These are phyloP conservation scores for Avena sativa DNA, from an alignment of 176 grass and related monocot species.

Conservation along the genomic window DNA sequence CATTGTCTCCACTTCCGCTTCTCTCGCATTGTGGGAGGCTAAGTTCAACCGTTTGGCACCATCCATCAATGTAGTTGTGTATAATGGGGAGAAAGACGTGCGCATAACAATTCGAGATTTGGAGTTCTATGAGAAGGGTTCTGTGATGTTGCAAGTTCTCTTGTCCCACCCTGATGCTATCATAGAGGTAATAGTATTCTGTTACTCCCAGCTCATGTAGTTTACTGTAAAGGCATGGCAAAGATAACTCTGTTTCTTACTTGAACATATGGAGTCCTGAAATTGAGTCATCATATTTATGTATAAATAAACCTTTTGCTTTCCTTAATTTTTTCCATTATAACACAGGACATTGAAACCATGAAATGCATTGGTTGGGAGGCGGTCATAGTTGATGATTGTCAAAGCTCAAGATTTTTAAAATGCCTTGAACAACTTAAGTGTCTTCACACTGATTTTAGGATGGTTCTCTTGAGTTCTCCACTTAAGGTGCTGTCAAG, in stretches of 20 bases:
- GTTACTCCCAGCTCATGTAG: constrained; percentile 9
- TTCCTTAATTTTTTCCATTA: constrained; percentile 24
- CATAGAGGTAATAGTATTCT: constrained; percentile 68
- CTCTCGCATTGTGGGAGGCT: constrained; percentile 78
- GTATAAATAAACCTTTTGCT: constrained; percentile 16
- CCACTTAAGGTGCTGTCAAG: constrained; percentile 61
- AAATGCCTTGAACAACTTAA: constrained; percentile 77
- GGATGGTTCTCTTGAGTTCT: constrained; percentile 72
- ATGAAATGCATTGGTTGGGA: constrained; percentile 72
- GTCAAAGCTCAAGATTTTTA: constrained; percentile 73
- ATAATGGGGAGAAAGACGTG: constrained; percentile 68
- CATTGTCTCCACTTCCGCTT: constrained; percentile 61
- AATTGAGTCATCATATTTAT: constrained; percentile 29
- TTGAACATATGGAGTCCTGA: constrained; percentile 12
- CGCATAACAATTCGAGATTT: constrained; percentile 73
- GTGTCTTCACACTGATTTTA: constrained; percentile 69
- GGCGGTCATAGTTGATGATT: constrained; percentile 76
- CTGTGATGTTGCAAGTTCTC: constrained; percentile 86
- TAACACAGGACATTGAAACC: constrained; percentile 67
- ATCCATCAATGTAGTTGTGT: constrained; percentile 75
- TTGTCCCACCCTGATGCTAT: constrained; percentile 77
- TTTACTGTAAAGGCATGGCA: neutral
- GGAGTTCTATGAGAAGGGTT: constrained; percentile 75
- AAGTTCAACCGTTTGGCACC: constrained; percentile 80
- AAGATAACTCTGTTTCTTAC: constrained; percentile 20